Base-by-base conservation (phyloP, 2,329 filamentous ascomycete genomes). In the Penicillium vulpinum region DNA sequence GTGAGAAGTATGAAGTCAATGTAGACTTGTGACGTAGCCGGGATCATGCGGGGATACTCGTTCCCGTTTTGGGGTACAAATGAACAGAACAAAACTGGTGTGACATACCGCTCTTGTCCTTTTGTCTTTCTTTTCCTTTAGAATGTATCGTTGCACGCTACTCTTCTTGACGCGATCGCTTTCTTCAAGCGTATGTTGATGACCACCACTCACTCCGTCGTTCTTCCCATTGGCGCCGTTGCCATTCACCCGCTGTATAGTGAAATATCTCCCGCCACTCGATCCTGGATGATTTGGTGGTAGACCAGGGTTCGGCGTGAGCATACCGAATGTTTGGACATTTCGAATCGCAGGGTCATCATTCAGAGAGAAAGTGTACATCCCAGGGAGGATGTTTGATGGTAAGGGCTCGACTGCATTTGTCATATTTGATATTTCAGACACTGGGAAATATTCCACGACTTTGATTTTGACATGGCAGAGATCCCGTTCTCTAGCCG, bases 381-480 rank as follows among this genome's bases (percentile, higher is more conserved):
- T 65, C 48, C 59, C 63, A 28, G 65, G 64, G 38, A 67, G 56
- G 29, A 65, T 57, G 31, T 62, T 68, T 44, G 61, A 56, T 4
- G 64, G 61, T 43, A 66, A 61, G 13, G 64, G 51, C 28, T 63
- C 59, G 48, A 65, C 51, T 21, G 65, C 55, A 41, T 64, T 52
- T 18, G 58, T 56, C 22, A 56, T 59, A 62, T 62, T 62, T 21
- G 65, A 62, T 41, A 69, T 65, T 45, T 67, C 71, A 48, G 69
- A 67, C 11, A 66, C 67, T 39, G 87, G 83, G 52, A 88, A 88
- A 75, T 90, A 90, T 73, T 92, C 89, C 3, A 88, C 91, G 58
- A 92, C 90, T 73, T 92, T 92, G 72, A 92, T 91, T 75, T 92
- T 92, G 62, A 92, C 89, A 72, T 92, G 89, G 71, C 90, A 93